Base-by-base conservation (phyloP, 805 yeast species). In the Kazachstania viticola region DNA sequence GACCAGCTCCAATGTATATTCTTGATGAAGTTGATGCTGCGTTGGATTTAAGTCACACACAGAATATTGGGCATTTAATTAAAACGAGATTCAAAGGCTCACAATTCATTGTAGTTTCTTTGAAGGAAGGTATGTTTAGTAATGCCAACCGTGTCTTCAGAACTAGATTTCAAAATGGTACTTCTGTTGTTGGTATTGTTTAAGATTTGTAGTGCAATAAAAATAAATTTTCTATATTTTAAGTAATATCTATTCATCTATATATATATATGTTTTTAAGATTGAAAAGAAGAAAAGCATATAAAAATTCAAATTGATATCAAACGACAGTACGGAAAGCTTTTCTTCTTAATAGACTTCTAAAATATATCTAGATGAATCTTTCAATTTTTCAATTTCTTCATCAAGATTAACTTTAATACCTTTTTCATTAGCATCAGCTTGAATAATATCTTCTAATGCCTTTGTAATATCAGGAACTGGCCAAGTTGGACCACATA, bases 401-500 rank as follows among this genome's bases (percentile, higher is more conserved):
- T 75, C 75, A 29, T 76, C 74, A 42, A 78, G 68, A 46, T 87
- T 93, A 36, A 81, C 64, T 46, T 69, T 67, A 31, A 66, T 70
- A 35, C 91, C 93, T 33, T 64, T 68, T 42, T 63, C 65, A 32
- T 62, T 65, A 17, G 94, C 94, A 41, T 82, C 94, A 28, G 70
- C 69, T 16, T 59, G 58, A 31, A 85, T 68, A 45, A 88, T 79
- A 42, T 83, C 94, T 50, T 79, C 79, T 45, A 88, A 65, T 48
- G 95, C 94, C 27, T 78, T 79, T 32, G 95, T 81, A 48, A 88
- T 81, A 56, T 87, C 95, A 9, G 97, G 95, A 51, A 88, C 96
- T 21, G 97, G 97, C 97, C 97, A 88, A 2, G 96, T 88, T 27
- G 97, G 97, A 40, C 97, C 97, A 74, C 97, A 88, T 55, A 88